Conservation (phyloP, 257 asterid genomes). For the Nicotiana knightiana region DNA sequence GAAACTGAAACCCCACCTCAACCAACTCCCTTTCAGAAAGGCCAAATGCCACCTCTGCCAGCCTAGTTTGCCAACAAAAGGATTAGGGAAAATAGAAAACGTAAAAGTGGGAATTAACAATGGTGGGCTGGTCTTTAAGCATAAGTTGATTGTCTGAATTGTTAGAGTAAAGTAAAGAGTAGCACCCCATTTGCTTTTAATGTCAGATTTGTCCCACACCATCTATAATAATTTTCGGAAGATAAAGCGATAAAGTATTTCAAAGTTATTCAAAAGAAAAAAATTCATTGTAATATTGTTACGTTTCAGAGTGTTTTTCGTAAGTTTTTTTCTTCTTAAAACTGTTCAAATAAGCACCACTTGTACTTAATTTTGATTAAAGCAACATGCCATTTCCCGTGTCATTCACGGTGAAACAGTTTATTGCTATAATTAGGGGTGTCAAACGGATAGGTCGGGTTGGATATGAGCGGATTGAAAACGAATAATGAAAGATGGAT, state of each 20-base stretch:
- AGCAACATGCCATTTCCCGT: background rate
- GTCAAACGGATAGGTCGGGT: no score
- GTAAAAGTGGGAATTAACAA: background rate
- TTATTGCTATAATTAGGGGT: background rate
- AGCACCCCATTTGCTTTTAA: background rate
- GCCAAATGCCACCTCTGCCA: background rate
- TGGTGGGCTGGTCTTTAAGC: background rate
- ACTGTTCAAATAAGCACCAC: background rate
- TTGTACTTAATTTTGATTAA: background rate
- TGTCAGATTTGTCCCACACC: background rate
- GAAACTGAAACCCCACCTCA: background rate
- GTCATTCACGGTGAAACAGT: background rate
- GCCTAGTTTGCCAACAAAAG: background rate
- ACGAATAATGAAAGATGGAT: no score
- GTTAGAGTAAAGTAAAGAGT: background rate
- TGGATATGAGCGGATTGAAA: no score
- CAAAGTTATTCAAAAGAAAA: background rate
- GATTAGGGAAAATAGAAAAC: background rate
- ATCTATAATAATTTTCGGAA: background rate
- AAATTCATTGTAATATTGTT: no score
- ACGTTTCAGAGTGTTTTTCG: no score
- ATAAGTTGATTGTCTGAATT: background rate
- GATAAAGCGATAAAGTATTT: background rate
- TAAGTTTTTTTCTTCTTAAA: background rate
- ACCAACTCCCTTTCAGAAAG: background rate